These are phyloP conservation scores for Elongisporangium anandrum DNA, from an alignment of 352 stramenopile species.

Conservation along the genomic window DNA sequence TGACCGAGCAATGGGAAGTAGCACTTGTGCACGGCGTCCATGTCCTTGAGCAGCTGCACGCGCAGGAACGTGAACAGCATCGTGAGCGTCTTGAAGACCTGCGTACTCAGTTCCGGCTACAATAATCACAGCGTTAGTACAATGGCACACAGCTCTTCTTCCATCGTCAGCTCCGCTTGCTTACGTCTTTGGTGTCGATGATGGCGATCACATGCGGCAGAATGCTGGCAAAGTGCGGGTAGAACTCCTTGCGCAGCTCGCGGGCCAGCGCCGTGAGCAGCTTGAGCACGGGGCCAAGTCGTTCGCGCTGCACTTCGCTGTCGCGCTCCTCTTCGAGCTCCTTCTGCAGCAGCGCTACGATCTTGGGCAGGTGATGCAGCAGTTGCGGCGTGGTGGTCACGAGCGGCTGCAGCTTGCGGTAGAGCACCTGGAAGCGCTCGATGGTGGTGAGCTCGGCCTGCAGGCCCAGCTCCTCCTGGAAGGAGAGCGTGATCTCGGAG, in stretches of 20 bases:
- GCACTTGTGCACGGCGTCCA: conserved; percentile 88
- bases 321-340: conserved; percentile 51
- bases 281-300: conserved; percentile 74
- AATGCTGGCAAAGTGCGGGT: conserved; percentile 64
- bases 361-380: conserved; percentile 73
- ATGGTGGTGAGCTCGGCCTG: conserved; percentile 83
- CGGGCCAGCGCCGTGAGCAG: conserved; percentile 74
- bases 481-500: conserved; percentile 58
- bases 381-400: conserved; percentile 81
- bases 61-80: conserved; percentile 88
- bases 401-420: conserved; percentile 63
- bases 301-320: conserved; percentile 63
- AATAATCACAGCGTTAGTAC: neutral
- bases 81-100: conserved; percentile 89
- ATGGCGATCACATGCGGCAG: conserved; percentile 69
- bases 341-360: conserved; percentile 52
- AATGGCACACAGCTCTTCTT: neutral
- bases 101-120: conserved; percentile 83
- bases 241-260: conserved; percentile 85
- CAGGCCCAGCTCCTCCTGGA: conserved; percentile 76
- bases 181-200: conserved; percentile 82
- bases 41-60: conserved; percentile 79
- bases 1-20: conserved; percentile 89
- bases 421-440: conserved; percentile 73
- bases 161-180: too few relatives aligned